Evolutionary conservation across 345 rosid genomes (phyloP).

Genomic region (Murraya paniculata): DNA sequence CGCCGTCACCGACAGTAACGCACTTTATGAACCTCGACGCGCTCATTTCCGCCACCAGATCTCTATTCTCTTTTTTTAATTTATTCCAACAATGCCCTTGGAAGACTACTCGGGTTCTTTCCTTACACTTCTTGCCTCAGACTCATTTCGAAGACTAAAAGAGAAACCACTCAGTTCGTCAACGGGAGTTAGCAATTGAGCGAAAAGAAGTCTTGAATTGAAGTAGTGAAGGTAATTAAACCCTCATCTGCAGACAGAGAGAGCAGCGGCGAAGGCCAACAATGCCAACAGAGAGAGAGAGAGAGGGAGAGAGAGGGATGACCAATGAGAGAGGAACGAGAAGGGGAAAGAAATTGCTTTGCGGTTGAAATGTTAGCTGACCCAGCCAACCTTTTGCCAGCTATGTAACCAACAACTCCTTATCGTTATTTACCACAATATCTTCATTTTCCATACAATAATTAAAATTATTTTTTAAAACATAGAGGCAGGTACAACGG

Average conservation of each 20-base stretch:
- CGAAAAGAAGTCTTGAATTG: background rate
- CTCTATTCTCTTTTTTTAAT: background rate
- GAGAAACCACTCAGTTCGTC: background rate
- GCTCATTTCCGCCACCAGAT: constrained; percentile 48
- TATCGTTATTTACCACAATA: constrained; percentile 10
- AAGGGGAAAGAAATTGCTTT: constrained; percentile 7
- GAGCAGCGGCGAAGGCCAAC: background rate
- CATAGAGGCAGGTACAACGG: too few species aligned
- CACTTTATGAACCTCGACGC: constrained; percentile 97
- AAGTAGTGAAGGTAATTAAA: background rate
- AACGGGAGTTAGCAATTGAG: background rate
- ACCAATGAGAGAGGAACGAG: constrained; percentile 1
- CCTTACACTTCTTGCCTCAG: background rate
- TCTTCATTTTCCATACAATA: background rate
- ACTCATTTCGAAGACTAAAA: constrained; percentile 7
- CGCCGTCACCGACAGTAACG: constrained; percentile 96
- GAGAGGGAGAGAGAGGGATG: background rate
- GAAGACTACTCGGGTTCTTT: background rate
- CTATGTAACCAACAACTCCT: constrained; percentile 26
- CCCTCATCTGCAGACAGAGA: constrained; percentile 10
- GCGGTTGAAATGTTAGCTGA: constrained; percentile 28
- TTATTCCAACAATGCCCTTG: background rate
- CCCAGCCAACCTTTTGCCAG: constrained; percentile 39
- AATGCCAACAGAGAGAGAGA: constrained; percentile 1
- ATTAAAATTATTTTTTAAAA: too few species aligned